Evolutionary conservation across 2,329 filamentous ascomycete genomes (phyloP).

Genomic region (Chaetomium globosum): DNA sequence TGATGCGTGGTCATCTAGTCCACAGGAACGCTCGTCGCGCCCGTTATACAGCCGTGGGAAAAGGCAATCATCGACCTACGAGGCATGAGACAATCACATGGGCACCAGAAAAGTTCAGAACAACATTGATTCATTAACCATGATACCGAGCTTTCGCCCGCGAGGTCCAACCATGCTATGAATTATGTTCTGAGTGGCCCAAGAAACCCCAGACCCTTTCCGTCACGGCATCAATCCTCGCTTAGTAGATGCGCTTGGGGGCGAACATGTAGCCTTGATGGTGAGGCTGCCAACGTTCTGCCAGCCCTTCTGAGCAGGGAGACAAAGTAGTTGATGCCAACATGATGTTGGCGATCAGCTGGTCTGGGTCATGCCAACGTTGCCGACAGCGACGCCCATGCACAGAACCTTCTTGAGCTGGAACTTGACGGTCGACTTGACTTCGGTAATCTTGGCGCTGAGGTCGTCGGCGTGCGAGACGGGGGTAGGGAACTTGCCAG

Average conservation of each 20-base stretch:
- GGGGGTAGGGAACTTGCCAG: constrained; percentile 99
- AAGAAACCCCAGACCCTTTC: constrained; percentile 18
- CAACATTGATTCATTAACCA: constrained; percentile 25
- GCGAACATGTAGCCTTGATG: constrained; percentile 99
- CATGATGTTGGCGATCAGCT: constrained; percentile 99
- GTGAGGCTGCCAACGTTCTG: constrained; percentile 99
- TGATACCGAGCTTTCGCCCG: constrained; percentile 21
- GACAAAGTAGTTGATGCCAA: constrained; percentile 99
- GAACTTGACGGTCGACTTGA: constrained; percentile 99
- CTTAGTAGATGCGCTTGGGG: constrained; percentile 97
- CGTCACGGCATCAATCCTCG: constrained; percentile 9
- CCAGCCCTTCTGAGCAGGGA: constrained; percentile 99
- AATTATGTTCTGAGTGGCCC: constrained; percentile 19
- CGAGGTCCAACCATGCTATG: constrained; percentile 24
- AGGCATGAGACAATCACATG: neutral
- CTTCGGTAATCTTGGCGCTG: constrained; percentile 92
- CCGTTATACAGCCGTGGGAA: neutral
- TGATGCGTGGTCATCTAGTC: neutral
- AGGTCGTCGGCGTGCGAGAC: constrained; percentile 97
- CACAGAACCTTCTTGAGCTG: constrained; percentile 99
- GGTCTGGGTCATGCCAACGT: constrained; percentile 97
- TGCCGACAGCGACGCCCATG: constrained; percentile 98
- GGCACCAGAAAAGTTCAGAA: constrained; percentile 6
- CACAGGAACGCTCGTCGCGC: neutral
- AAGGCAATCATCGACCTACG: neutral